A percentile compares a stretch with the other conserved stretches of the same genome.
Conservation (phyloP, 768 basidiomycete genomes). For the Fomitopsis serialis region DNA sequence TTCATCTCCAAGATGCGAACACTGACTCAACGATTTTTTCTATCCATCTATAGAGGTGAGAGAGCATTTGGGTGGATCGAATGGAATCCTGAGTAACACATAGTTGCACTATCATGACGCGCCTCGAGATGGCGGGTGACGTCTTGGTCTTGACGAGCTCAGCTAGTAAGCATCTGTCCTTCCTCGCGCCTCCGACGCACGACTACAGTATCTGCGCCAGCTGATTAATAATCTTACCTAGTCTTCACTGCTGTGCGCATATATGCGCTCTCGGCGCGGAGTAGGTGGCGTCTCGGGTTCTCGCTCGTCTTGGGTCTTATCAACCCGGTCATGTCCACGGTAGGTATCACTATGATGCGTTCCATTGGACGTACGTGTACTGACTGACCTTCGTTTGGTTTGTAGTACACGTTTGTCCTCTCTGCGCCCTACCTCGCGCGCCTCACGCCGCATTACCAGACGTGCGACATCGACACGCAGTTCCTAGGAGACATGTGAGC, state of each 20-base stretch:
- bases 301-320: slow-evolving; percentile 7
- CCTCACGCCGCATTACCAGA: slow-evolving; percentile 10
- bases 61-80: too few relatives aligned
- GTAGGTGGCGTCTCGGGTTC: background rate
- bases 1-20: background rate
- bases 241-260: slow-evolving; percentile 13
- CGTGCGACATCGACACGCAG: background rate
- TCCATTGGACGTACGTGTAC: too few relatives aligned
- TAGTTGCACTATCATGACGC: slow-evolving; percentile 7
- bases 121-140: background rate
- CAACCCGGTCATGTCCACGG: slow-evolving; percentile 5
- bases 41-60: too few relatives aligned
- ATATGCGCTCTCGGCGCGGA: slow-evolving; percentile 8
- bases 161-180: background rate
- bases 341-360: too few relatives aligned
- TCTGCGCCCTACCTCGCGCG: background rate
- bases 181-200: too few relatives aligned
- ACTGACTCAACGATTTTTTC: background rate
- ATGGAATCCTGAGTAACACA: background rate
- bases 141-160: background rate
- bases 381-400: too few relatives aligned
- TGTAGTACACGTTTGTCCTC: background rate
- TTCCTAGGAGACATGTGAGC: background rate
- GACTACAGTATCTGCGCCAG: too few relatives aligned
- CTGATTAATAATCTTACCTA: background rate